These are phyloP conservation scores for Lophiostoma macrostomum DNA, from an alignment of 495 filamentous ascomycete species.

Conservation along the genomic window DNA sequence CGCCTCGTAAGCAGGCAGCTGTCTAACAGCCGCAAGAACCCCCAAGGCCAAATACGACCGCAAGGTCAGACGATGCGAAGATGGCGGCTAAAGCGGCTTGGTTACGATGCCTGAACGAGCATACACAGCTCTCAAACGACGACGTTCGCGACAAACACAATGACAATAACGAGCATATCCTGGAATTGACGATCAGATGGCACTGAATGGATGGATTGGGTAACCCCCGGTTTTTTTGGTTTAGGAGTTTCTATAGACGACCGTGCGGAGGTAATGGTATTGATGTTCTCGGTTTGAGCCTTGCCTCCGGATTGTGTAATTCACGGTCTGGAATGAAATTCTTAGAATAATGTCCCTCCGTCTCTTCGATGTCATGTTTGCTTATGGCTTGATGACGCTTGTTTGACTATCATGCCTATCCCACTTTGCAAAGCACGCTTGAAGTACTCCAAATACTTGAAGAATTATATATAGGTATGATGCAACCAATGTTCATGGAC, in stretches of 20 bases:
- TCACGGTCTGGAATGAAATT: neutral
- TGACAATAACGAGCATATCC: slow-evolving; percentile 5
- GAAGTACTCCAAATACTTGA: no score
- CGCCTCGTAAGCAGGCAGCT: slow-evolving; percentile 12
- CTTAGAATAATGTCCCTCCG: slow-evolving; percentile 1
- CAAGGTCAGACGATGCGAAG: neutral
- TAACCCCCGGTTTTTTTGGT: neutral
- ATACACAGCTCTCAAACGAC: slow-evolving; percentile 13
- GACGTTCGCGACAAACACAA: slow-evolving; percentile 15
- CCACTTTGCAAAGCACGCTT: no score
- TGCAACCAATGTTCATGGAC: no score
- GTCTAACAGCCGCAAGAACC: slow-evolving; percentile 27
- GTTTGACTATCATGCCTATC: no score
- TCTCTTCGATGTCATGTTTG: no score
- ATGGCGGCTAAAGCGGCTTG: slow-evolving; percentile 23
- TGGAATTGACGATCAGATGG: slow-evolving; percentile 15
- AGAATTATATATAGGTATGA: no score
- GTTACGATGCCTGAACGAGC: slow-evolving; percentile 14
- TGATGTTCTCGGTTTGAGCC: slow-evolving; percentile 7
- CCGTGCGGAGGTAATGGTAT: slow-evolving; percentile 11
- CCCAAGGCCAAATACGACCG: neutral
- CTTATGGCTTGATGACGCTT: neutral
- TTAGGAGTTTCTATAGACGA: slow-evolving; percentile 17
- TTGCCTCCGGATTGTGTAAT: slow-evolving; percentile 9
- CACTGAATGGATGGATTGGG: slow-evolving; percentile 9